phyloP scores from a whole-genome alignment of 192 early-diverging fungal genomes.

The Rhizoclosmatium globosum region DNA sequence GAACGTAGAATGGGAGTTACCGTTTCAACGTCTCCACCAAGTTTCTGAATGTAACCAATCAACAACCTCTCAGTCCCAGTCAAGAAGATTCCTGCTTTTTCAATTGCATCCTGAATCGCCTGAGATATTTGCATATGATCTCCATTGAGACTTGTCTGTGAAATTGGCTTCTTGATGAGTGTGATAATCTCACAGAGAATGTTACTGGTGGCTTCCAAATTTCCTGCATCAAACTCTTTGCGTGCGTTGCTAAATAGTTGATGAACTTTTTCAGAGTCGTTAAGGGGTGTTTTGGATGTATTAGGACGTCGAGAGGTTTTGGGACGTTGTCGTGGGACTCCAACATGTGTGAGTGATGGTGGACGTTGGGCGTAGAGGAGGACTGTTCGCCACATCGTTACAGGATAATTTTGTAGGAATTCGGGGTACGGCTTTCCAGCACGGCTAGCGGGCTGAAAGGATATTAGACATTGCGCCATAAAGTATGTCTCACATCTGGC shows the following conservation, averaged over 20 bases:
- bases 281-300: conserved; percentile 32
- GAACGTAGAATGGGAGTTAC: conserved; percentile 6
- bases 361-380: conserved; percentile 58
- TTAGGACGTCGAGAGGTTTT: conserved; percentile 40
- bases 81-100: conserved; percentile 25
- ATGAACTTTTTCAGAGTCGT: conserved; percentile 17
- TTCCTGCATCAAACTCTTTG: conserved; percentile 20
- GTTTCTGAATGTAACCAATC: conserved; percentile 28
- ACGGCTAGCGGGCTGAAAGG: too few species aligned
- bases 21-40: conserved; percentile 35
- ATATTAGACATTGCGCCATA: too few species aligned
- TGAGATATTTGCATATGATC: conserved; percentile 15
- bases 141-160: background rate
- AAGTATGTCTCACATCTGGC: background rate
- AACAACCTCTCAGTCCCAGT: conserved; percentile 26
- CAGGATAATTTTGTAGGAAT: conserved; percentile 55
- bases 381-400: conserved; percentile 62
- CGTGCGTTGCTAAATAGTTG: conserved; percentile 16
- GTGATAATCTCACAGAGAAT: conserved; percentile 21
- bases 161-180: background rate
- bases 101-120: conserved; percentile 32
- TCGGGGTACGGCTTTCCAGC: conserved; percentile 35
- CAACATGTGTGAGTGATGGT: conserved; percentile 45
- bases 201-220: conserved; percentile 13
- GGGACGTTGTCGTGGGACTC: conserved; percentile 35